Evolutionary conservation across 2,329 filamentous ascomycete genomes (phyloP).

Genomic region (Truncatella angustata): DNA sequence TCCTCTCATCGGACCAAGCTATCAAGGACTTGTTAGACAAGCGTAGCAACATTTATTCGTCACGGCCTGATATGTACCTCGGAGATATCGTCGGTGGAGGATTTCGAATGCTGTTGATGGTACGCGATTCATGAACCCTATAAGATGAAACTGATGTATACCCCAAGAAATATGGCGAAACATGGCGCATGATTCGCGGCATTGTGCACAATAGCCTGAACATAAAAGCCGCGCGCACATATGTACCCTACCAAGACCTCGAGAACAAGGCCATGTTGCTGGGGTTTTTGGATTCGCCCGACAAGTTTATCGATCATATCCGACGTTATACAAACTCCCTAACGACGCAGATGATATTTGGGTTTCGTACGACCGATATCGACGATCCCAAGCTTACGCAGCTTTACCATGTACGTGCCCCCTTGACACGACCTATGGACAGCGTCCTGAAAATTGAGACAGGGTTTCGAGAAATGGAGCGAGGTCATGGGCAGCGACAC

Average conservation of each 20-base stretch:
- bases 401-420: conserved; percentile 33
- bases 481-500: conserved; percentile 15
- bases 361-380: conserved; percentile 34
- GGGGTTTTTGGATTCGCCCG: conserved; percentile 43
- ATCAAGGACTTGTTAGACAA: conserved; percentile 53
- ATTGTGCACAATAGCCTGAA: conserved; percentile 46
- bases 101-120: conserved; percentile 18
- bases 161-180: conserved; percentile 30
- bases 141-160: neutral
- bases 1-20: conserved; percentile 41
- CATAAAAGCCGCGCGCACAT: conserved; percentile 41
- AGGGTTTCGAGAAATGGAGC: conserved; percentile 33
- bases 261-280: conserved; percentile 54
- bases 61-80: conserved; percentile 41
- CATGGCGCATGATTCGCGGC: conserved; percentile 33
- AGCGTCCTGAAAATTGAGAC: too few relatives aligned
- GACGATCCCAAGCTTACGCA: conserved; percentile 40
- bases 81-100: conserved; percentile 30
- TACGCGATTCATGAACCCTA: neutral
- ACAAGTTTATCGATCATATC: conserved; percentile 41
- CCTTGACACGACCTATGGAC: neutral
- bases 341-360: conserved; percentile 49
- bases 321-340: conserved; percentile 46
- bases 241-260: conserved; percentile 54
- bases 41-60: conserved; percentile 47